Evolutionary conservation across 768 basidiomycete species (phyloP), one percentile per base, ranked within the genome.

Genomic region (Collybia sp.): DNA sequence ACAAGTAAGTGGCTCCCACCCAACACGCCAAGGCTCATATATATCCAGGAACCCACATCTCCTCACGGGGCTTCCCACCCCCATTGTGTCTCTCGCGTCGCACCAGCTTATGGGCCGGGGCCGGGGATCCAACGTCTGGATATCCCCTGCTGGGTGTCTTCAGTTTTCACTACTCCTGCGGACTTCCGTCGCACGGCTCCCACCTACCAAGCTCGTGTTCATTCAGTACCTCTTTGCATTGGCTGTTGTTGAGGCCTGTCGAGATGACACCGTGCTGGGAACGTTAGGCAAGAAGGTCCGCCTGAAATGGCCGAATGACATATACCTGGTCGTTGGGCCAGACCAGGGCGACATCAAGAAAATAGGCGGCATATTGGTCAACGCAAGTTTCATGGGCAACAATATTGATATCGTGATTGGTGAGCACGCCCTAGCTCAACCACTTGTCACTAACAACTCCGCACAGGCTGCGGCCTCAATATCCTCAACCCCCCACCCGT

Each of bases 241-340:
- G 34, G 93, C 93, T 1, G 84, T 97, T n/a, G 80, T 84, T 13
- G 86, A 93, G 53, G 93, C 87, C 1, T 90, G 89, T 53, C 76
- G 83, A 41, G 75, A 82, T 2, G 66, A 68, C 1, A 67, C 55
- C 9, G 72, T 83, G n/a, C 69, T 85, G 0, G 79, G 73, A 49
- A 71, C 67, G 42, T 57, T 56, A 12, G 83, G 79, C 11, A 66
- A 79, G 2, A 71, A 71, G 12, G 77, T 96, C 10, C 73, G 83
- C 34, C 68, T 98, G 18, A 98, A 97, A 63, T 98, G 96, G 96
- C 96, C 95, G 15, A 98, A 98, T 57, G 96, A 98, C 55, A 70
- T 99, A 3, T 97, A 97, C 56, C 87, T 83, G 1, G 73, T 82
- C 34, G 69, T 73, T 34, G 80, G 70, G 30, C 66, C 62, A 3